Evolutionary conservation across 441 rosid species (phyloP), one percentile per base, ranked within the genome.

Genomic region (Populus hybrid): DNA sequence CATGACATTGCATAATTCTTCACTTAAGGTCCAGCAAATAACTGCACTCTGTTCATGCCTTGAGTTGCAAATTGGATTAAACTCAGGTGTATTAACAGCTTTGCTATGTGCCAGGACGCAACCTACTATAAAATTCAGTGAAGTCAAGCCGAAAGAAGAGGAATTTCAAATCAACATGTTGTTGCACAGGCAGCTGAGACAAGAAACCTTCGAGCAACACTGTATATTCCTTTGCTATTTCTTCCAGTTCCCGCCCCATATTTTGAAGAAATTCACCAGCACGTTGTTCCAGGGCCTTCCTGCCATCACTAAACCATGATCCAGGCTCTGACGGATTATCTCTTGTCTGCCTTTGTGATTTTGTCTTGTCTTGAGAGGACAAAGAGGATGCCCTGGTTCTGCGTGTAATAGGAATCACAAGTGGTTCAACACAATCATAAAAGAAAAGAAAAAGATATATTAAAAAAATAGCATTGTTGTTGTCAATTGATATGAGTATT

Each of bases 131-230:
- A 85, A 92, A 95, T 85, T 93, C 96, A 14, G 95, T 91, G 89
- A 92, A 95, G 83, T 92, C 94, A 68, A 93, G 93, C 85, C 97
- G 91, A 86, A 93, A 95, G 42, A 92, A 84, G 75, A 93, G 97
- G 87, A 92, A 92, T 81, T 95, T 95, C 78, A 92, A 88, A 84
- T 93, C 98, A 71, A 93, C 87, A 64, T 90, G 93, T 78, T 95
- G 96, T 82, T 93, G 97, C 72, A 91, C 87, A 8, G 94, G 98
- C 88, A 95, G 78, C 70, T 90, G 89, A 74, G 93, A 83, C 77
- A 95, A 82, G 93, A 95, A 95, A 72, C 89, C 91, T 80, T 87
- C 92, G 2, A 95, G 91, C 82, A 91, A 88, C 64, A 87, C 81
- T 64, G 89, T 91, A 80, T 90, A 93, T 73, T 95, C 94, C 50